Percentiles rank a stretch among this genome's conserved stretches.
These are phyloP conservation scores for Triticum dicoccoides DNA, from an alignment of 176 grass and related monocot genomes.

Conservation along the genomic window DNA sequence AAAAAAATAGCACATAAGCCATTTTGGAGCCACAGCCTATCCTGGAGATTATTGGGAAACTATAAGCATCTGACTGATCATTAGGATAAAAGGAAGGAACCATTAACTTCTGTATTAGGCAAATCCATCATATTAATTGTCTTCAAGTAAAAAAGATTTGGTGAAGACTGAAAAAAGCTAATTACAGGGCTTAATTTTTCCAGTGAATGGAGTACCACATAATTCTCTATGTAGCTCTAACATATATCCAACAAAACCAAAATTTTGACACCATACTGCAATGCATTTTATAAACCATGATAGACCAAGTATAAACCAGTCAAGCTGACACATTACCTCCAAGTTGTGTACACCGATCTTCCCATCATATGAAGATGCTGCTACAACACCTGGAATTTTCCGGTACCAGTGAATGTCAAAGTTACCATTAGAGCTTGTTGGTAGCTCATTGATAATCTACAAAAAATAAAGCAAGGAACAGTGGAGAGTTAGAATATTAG, in stretches of 20 bases:
- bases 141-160: background rate
- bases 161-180: background rate
- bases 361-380: slow-evolving; percentile 91
- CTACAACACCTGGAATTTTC: slow-evolving; percentile 89
- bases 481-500: background rate
- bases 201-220: background rate
- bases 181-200: background rate
- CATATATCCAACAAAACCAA: background rate
- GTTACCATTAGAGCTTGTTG: slow-evolving; percentile 83
- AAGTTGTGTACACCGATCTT: slow-evolving; percentile 95
- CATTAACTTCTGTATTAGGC: background rate
- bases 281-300: slow-evolving; percentile 13
- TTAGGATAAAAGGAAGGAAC: background rate
- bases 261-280: background rate
- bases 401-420: slow-evolving; percentile 98
- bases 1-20: background rate
- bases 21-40: background rate
- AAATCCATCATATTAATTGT: background rate
- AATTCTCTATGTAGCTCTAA: background rate
- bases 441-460: slow-evolving; percentile 92
- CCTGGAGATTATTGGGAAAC: background rate
- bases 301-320: background rate
- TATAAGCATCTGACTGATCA: background rate
- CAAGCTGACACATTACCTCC: slow-evolving; percentile 51
- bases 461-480: slow-evolving; percentile 30